Conservation (phyloP, 2,329 filamentous ascomycete genomes). For the Phyllosticta ampelicida region DNA sequence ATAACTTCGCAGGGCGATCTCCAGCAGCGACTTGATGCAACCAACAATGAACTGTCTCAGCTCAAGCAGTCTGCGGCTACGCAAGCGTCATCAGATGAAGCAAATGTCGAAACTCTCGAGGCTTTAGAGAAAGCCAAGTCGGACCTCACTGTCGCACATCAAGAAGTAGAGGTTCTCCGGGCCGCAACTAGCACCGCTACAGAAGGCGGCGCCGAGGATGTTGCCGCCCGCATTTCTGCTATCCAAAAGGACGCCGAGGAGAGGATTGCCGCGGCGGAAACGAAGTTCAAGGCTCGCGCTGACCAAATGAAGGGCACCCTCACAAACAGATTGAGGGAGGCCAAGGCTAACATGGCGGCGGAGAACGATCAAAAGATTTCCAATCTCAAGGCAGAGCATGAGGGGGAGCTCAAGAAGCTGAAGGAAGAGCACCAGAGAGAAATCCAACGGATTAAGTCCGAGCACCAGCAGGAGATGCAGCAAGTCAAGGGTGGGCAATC, state of each 20-base stretch:
- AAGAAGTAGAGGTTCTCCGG: slow-evolving; percentile 36
- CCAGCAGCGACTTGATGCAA: slow-evolving; percentile 27
- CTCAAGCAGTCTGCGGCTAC: slow-evolving; percentile 14
- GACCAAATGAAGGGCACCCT: slow-evolving; percentile 59
- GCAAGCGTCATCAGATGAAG: not conserved
- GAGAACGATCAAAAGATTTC: slow-evolving; percentile 30
- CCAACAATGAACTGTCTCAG: slow-evolving; percentile 23
- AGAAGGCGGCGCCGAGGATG: slow-evolving; percentile 14
- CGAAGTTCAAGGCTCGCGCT: slow-evolving; percentile 53
- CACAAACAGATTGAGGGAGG: slow-evolving; percentile 55
- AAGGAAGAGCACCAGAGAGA: slow-evolving; percentile 17
- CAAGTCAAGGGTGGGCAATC: slow-evolving; percentile 16
- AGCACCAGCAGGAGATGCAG: slow-evolving; percentile 27
- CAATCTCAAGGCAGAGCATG: slow-evolving; percentile 34
- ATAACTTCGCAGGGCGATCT: slow-evolving; percentile 25
- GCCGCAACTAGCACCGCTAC: slow-evolving; percentile 20
- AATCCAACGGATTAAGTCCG: slow-evolving; percentile 24
- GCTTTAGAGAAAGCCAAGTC: slow-evolving; percentile 26
- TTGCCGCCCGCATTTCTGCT: slow-evolving; percentile 38
- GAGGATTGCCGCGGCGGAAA: slow-evolving; percentile 49
- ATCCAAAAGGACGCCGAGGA: slow-evolving; percentile 38
- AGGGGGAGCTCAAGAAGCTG: slow-evolving; percentile 28
- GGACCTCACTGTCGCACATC: slow-evolving; percentile 34
- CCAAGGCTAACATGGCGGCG: slow-evolving; percentile 28
- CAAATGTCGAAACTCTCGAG: slow-evolving; percentile 5